These are phyloP conservation scores for Xerocomus spinulosus DNA, from an alignment of 768 basidiomycete species.

Conservation along the genomic window DNA sequence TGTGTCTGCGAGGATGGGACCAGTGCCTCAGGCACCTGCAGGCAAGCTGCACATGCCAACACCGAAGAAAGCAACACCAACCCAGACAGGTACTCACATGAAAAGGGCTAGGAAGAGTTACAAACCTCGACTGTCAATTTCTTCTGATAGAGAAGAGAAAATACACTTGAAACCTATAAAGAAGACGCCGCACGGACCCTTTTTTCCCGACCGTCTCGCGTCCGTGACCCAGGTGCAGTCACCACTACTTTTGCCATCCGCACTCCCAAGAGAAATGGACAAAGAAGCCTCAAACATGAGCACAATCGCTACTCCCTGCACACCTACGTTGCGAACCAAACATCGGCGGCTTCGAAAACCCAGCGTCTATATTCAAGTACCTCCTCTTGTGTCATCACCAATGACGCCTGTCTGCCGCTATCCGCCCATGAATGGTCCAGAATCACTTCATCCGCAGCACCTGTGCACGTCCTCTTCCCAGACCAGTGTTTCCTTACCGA, in stretches of 20 bases:
- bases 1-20: constrained; percentile 3
- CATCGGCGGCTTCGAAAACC: constrained; percentile 20
- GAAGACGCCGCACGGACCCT: constrained; percentile 43
- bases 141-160: constrained; percentile 78
- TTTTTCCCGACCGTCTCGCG: constrained; percentile 28
- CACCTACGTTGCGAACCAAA: constrained; percentile 18
- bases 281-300: constrained; percentile 32
- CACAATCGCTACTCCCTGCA: constrained; percentile 18
- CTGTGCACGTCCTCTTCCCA: constrained; percentile 30
- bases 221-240: constrained; percentile 17
- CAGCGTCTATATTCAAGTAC: constrained; percentile 15
- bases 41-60: constrained; percentile 6
- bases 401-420: constrained; percentile 41
- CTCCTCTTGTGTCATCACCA: constrained; percentile 12
- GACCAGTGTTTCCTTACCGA: constrained; percentile 28
- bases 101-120: constrained; percentile 34
- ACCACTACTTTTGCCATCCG: constrained; percentile 22
- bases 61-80: constrained; percentile 20
- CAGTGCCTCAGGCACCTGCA: constrained; percentile 24
- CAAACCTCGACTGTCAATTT: constrained; percentile 43
- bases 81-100: constrained; percentile 6
- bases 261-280: constrained; percentile 18
- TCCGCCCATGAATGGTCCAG: constrained; percentile 63
- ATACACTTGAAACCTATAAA: constrained; percentile 54
- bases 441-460: constrained; percentile 47